These are phyloP conservation scores for Flammula alnicola DNA, from an alignment of 1,284 basidiomycete species.

Conservation along the genomic window DNA sequence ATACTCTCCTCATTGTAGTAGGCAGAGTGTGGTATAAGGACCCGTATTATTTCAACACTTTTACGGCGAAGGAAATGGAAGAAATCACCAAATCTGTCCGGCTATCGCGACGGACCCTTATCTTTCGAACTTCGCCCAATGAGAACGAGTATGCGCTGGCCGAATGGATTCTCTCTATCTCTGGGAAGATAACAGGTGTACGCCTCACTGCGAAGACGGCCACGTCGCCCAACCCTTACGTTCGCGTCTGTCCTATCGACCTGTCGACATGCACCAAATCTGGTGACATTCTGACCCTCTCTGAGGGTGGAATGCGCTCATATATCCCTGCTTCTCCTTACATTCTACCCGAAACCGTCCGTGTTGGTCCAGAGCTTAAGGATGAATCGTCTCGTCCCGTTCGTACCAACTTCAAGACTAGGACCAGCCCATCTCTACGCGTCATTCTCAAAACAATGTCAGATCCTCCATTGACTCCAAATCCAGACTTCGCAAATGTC, in stretches of 20 bases:
- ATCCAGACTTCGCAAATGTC: constrained; percentile 6
- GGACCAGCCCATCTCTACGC: not conserved
- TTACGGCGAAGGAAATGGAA: constrained; percentile 35
- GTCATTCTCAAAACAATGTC: constrained; percentile 11
- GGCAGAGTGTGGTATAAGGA: constrained; percentile 32
- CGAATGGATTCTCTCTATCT: constrained; percentile 36
- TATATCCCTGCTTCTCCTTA: constrained; percentile 34
- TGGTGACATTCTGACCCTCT: constrained; percentile 33
- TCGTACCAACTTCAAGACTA: constrained; percentile 16
- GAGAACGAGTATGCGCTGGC: constrained; percentile 37
- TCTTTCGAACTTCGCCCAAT: constrained; percentile 28
- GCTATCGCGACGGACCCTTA: constrained; percentile 35
- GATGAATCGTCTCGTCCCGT: constrained; percentile 29
- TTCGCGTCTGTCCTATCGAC: constrained; percentile 37
- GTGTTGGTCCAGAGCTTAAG: constrained; percentile 32
- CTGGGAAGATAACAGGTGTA: constrained; percentile 36
- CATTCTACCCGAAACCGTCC: constrained; percentile 31
- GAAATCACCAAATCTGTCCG: constrained; percentile 34
- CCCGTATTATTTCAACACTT: constrained; percentile 38
- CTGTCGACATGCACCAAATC: constrained; percentile 32
- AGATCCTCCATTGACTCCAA: constrained; percentile 19
- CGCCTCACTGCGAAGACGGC: constrained; percentile 35
- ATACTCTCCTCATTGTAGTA: constrained; percentile 37
- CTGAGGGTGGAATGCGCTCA: constrained; percentile 38
- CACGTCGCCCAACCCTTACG: constrained; percentile 33